Evolutionary conservation across 176 grass and related monocot genomes (phyloP), one percentile per base, ranked within the genome.

Genomic region (Ananas comosus): DNA sequence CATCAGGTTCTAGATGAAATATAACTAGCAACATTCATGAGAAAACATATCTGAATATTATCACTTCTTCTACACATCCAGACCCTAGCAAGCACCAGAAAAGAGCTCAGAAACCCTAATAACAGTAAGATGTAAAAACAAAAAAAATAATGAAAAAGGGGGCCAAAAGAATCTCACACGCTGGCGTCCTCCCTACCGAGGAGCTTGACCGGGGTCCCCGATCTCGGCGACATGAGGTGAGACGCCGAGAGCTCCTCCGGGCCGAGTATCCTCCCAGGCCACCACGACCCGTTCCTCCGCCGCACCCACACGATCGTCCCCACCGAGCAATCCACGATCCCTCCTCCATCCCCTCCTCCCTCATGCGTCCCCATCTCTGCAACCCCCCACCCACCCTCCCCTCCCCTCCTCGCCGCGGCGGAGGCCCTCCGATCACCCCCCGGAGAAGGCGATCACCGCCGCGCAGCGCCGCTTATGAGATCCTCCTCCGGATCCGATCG

Each of bases 271-370:
- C 94, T 84, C 53, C 94, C 89, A 2, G 94, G 94, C 94, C 94
- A 97, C 94, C 94, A 97, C 0, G 94, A 97, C 16, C 94, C 94
- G 54, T 97, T 97, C 81, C 94, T 80, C 74, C 94, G 84, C n/a
- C 89, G 83, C 53, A 97, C 94, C 94, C 94, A 97, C 9, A 97
- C 89, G 80, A 97, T 97, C 63, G 89, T 92, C 77, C 94, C 94
- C 48, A 91, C 86, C 22, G 84, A 87, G 74, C 81, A 88, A 57
- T 87, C 90, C 77, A 76, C 82, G 50, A 82, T 85, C 10, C 19
- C 69, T 16, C 75, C 54, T 23, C 50, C 78, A 69, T 69, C 80
- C 23, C 71, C 72, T 52, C 71, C 57, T 54, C 8, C 64, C 18
- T 51, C 53, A 48, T 17, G 48, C 9, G 21, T 61, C 56, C 56